phyloP scores from a whole-genome alignment of 202 grass and related monocot species.

The Zizania palustris region DNA sequence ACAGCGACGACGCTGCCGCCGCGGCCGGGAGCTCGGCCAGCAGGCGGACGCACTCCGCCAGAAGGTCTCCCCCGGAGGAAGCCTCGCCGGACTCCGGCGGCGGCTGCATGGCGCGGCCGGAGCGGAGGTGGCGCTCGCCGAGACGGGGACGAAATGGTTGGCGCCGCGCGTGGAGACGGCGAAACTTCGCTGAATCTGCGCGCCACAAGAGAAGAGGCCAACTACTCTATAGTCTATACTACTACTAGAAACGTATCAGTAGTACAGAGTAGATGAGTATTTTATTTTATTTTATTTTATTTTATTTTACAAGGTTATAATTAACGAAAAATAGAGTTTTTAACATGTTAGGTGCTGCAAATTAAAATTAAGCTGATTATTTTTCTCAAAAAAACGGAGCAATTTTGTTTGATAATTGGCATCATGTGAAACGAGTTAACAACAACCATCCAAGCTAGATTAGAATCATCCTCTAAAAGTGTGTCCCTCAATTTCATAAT shows the following conservation, averaged over 20 bases:
- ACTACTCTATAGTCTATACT: conserved; percentile 5
- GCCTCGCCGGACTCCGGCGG: conserved; percentile 33
- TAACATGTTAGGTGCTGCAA: neutral
- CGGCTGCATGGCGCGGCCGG: conserved; percentile 18
- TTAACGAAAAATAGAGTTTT: neutral
- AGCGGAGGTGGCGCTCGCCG: neutral
- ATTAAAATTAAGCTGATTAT: neutral
- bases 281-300: too few species aligned
- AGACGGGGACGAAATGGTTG: neutral
- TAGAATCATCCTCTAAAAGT: too few species aligned
- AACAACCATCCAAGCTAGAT: too few species aligned
- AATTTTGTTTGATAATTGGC: too few species aligned
- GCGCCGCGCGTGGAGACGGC: conserved; percentile 34
- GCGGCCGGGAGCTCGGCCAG: conserved; percentile 45
- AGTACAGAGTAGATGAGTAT: too few species aligned
- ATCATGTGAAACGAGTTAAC: neutral
- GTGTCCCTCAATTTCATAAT: too few species aligned
- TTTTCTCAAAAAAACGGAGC: neutral
- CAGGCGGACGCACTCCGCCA: conserved; percentile 42
- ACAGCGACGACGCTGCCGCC: conserved; percentile 41
- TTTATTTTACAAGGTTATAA: too few species aligned
- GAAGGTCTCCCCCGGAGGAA: conserved; percentile 20
- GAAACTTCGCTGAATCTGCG: conserved; percentile 37
- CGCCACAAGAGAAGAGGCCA: conserved; percentile 26
- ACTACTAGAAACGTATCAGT: neutral